A percentile compares a stretch with the other conserved stretches of the same genome.
phyloP scores from a whole-genome alignment of 2,329 filamentous ascomycete genomes.

The Sclerotinia subarctica region DNA sequence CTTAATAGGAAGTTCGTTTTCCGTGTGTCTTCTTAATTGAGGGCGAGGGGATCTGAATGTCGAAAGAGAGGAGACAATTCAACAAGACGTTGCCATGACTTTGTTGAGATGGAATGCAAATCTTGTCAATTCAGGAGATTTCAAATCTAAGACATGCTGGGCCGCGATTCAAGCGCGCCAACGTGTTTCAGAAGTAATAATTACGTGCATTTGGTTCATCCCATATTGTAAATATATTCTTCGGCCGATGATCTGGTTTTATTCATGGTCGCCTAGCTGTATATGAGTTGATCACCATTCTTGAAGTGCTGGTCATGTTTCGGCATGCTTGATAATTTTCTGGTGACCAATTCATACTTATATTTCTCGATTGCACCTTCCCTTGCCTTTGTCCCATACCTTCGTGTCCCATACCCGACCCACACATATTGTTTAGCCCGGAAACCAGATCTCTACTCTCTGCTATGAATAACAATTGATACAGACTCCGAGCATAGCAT shows the following conservation, averaged over 20 bases:
- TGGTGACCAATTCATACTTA: no score
- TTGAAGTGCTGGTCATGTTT: neutral
- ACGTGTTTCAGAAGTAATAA: neutral
- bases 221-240: neutral
- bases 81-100: neutral
- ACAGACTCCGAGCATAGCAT: neutral
- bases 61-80: constrained; percentile 64
- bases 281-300: neutral
- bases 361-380: neutral
- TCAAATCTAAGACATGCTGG: neutral
- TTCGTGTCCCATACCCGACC: neutral
- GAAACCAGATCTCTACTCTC: neutral
- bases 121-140: neutral
- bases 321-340: neutral
- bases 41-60: constrained; percentile 68
- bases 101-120: neutral
- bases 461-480: neutral
- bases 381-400: neutral
- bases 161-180: neutral
- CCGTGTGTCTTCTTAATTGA: constrained; percentile 68
- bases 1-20: constrained; percentile 68
- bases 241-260: neutral
- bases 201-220: constrained; percentile 1
- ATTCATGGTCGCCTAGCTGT: neutral
- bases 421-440: neutral